phyloP scores from a whole-genome alignment of 768 basidiomycete genomes.

The Lentinula sp. region DNA sequence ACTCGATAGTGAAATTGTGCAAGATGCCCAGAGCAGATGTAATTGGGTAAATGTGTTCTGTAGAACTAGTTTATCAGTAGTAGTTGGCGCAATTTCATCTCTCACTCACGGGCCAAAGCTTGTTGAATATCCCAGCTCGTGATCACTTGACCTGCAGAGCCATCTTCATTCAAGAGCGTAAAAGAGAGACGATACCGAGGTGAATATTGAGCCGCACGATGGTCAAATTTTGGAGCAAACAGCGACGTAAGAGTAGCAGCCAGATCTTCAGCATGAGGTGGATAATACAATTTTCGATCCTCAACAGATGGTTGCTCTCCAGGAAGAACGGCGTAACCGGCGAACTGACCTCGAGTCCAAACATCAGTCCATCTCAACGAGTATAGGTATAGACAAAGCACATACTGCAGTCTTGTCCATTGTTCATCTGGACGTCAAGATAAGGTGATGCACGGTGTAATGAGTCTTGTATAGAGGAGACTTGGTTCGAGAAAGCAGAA shows the following conservation, averaged over 20 bases:
- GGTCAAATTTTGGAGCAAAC: slow-evolving; percentile 30
- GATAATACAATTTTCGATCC: slow-evolving; percentile 23
- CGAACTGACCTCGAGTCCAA: slow-evolving; percentile 5
- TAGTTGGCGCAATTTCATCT: background rate
- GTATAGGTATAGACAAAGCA: background rate
- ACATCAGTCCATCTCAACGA: background rate
- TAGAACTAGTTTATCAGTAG: background rate
- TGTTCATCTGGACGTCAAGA: background rate
- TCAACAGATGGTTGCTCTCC: slow-evolving; percentile 10
- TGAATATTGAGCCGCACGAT: slow-evolving; percentile 69
- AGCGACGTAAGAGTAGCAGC: slow-evolving; percentile 23
- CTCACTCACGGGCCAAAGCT: slow-evolving; percentile 55
- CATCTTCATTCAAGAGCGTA: slow-evolving; percentile 88
- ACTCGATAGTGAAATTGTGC: slow-evolving; percentile 92
- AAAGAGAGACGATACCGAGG: slow-evolving; percentile 85
- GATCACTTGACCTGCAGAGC: slow-evolving; percentile 53
- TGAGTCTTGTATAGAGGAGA: background rate
- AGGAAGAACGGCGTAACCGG: background rate
- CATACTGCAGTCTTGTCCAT: background rate
- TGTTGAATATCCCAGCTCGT: slow-evolving; percentile 68
- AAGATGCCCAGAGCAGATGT: slow-evolving; percentile 53
- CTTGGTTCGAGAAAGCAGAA: background rate
- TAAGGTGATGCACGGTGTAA: background rate
- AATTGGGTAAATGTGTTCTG: slow-evolving; percentile 70
- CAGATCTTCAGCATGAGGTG: slow-evolving; percentile 26